A percentile compares a stretch with the other conserved stretches of the same genome.
Evolutionary conservation across 75 land plant species (phyloP).

Genomic region (Picea glauca): DNA sequence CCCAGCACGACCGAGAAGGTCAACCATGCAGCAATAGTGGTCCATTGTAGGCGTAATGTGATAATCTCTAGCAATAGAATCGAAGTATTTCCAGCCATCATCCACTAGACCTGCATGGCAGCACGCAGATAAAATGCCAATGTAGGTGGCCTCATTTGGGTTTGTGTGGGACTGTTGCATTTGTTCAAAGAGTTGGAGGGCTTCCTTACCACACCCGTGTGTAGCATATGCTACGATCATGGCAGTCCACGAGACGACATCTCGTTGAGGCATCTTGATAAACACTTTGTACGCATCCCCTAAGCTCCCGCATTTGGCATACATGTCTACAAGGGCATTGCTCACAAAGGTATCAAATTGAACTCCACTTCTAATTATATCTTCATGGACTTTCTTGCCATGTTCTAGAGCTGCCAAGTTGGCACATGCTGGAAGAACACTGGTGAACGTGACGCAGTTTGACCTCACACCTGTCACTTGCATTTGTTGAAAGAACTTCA

Average conservation of each 20-base stretch:
- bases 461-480: conserved; percentile 1
- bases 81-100: neutral
- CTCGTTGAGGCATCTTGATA: neutral
- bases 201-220: neutral
- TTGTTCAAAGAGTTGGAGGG: neutral
- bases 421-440: conserved; percentile 7
- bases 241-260: neutral
- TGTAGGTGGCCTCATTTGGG: neutral
- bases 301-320: conserved; percentile 13
- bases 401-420: neutral
- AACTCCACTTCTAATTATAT: conserved; percentile 5
- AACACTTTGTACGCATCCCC: neutral
- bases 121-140: neutral
- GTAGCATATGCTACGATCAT: neutral
- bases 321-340: conserved; percentile 6
- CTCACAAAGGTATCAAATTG: neutral
- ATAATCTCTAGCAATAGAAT: neutral
- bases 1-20: neutral
- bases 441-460: neutral
- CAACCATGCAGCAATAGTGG: neutral
- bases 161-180: neutral
- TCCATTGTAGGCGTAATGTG: neutral
- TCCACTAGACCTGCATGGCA: neutral
- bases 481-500: conserved; percentile 7
- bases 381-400: conserved; percentile 11